Evolutionary conservation across 1,284 basidiomycete species (phyloP).

Genomic region (Rhodotorula sp.): DNA sequence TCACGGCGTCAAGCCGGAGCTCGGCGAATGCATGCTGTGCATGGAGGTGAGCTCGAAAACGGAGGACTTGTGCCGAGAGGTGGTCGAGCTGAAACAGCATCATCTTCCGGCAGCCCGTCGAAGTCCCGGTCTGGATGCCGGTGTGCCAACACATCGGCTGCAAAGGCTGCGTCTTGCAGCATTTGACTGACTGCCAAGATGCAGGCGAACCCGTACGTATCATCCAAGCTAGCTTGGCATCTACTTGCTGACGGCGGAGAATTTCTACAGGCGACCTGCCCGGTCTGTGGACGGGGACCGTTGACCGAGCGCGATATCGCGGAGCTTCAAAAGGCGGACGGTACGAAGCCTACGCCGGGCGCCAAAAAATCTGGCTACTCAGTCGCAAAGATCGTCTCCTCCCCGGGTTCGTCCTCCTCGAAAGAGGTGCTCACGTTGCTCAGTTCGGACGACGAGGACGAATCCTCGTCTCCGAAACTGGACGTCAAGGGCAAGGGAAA

Average conservation of each 20-base stretch:
- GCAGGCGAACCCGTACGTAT: slow-evolving; percentile 59
- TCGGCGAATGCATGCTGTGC: slow-evolving; percentile 48
- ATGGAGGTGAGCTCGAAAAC: slow-evolving; percentile 42
- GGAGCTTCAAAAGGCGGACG: slow-evolving; percentile 20
- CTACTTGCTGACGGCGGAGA: background rate
- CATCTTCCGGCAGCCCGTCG: slow-evolving; percentile 24
- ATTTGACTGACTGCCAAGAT: slow-evolving; percentile 63
- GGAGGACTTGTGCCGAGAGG: no score
- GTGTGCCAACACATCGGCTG: slow-evolving; percentile 56
- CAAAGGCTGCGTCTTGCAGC: slow-evolving; percentile 74
- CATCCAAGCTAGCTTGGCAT: no score
- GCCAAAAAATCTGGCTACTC: slow-evolving; percentile 25
- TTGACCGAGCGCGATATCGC: slow-evolving; percentile 25
- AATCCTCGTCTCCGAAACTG: background rate
- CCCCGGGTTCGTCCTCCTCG: slow-evolving; percentile 18
- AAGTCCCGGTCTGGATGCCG: slow-evolving; percentile 46
- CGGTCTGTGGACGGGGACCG: slow-evolving; percentile 26
- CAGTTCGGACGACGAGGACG: slow-evolving; percentile 33
- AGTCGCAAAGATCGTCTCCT: slow-evolving; percentile 21
- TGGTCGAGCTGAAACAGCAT: background rate
- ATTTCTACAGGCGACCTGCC: slow-evolving; percentile 28
- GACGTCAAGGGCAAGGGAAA: slow-evolving; percentile 12
- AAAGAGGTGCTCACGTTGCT: slow-evolving; percentile 34
- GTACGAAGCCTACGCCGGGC: slow-evolving; percentile 5
- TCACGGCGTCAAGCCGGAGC: slow-evolving; percentile 26